These are phyloP conservation scores for Paramecium tetraurelia DNA, from an alignment of 73 alveolate species.

Conservation along the genomic window DNA sequence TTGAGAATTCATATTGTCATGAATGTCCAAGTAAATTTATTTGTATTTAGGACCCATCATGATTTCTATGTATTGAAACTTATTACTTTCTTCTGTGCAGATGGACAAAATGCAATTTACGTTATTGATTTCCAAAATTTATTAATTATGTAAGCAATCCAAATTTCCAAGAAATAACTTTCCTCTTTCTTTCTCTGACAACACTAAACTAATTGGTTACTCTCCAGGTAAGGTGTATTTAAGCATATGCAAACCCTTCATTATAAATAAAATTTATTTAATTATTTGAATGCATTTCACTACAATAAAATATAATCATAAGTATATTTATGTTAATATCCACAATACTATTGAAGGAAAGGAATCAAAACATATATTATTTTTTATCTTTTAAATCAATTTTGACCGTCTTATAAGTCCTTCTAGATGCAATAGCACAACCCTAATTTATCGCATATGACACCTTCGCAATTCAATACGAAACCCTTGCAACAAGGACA, in stretches of 20 bases:
- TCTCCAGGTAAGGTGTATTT: slow-evolving; percentile 36
- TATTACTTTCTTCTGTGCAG: slow-evolving; percentile 21
- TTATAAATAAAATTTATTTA: not conserved
- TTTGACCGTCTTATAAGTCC: not conserved
- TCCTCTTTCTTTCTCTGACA: not conserved
- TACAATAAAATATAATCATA: no score
- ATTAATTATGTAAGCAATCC: not conserved
- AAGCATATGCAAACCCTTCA: not conserved
- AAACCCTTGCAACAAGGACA: slow-evolving; percentile 48
- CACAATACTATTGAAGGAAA: not conserved
- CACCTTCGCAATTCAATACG: slow-evolving; percentile 27
- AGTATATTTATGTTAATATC: not conserved
- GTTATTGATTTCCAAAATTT: not conserved
- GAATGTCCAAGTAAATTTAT: not conserved
- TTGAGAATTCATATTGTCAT: slow-evolving; percentile 11
- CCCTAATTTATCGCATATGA: not conserved
- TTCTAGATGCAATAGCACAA: slow-evolving; percentile 25
- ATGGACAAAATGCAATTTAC: not conserved
- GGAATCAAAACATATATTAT: not conserved
- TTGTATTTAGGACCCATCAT: not conserved
- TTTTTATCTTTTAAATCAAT: not conserved
- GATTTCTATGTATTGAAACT: not conserved
- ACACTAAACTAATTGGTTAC: not conserved
- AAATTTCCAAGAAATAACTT: not conserved
- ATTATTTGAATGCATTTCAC: not conserved